A percentile compares a stretch with the other conserved stretches of the same genome.
Conservation (phyloP, 73 alveolate species). For the Stentor roeselii region DNA sequence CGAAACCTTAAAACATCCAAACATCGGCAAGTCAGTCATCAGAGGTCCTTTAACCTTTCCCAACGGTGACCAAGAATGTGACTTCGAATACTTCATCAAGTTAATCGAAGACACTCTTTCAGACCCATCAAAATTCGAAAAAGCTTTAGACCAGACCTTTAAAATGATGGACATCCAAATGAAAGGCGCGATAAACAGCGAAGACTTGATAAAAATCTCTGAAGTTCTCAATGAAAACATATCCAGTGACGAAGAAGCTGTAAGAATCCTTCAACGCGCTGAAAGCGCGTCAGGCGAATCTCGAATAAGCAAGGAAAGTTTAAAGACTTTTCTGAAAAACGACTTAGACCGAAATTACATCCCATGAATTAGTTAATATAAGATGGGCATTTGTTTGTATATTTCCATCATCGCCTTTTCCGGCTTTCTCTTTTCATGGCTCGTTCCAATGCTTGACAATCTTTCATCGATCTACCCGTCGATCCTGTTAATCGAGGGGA, state of each 20-base stretch:
- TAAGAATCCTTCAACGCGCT: conserved; percentile 13
- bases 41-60: neutral
- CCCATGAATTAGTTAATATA: neutral
- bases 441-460: neutral
- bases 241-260: conserved; percentile 22
- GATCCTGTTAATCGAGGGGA: neutral
- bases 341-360: neutral
- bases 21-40: neutral
- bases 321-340: neutral
- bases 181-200: neutral
- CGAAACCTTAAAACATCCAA: neutral
- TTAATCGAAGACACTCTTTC: conserved; percentile 2
- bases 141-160: conserved; percentile 15
- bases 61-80: conserved; percentile 5
- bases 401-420: neutral
- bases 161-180: conserved; percentile 5
- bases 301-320: neutral
- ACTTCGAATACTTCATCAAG: neutral
- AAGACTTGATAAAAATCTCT: neutral
- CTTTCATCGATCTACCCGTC: neutral
- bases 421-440: neutral
- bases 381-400: neutral
- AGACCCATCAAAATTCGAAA: neutral
- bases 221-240: neutral
- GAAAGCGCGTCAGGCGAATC: neutral